Conservation (phyloP, 495 filamentous ascomycete genomes). For the Podospora fimiseda region DNA sequence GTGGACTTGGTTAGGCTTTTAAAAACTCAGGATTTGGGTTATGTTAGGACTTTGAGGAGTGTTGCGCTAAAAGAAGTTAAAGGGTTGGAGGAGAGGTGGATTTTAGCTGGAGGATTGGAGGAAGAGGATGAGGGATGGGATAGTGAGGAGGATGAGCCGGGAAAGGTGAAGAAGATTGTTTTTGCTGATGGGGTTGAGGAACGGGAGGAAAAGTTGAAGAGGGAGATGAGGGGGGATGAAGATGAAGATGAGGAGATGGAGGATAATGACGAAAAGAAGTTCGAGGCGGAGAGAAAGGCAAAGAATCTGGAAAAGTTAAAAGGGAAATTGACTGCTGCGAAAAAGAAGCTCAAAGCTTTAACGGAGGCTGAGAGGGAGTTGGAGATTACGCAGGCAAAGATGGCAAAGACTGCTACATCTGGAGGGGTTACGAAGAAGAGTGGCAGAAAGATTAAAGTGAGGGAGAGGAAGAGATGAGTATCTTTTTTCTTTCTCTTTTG, state of each 20-base stretch:
- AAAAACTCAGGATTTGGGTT: constrained; percentile 94
- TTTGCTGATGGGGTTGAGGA: constrained; percentile 37
- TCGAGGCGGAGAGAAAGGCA: constrained; percentile 43
- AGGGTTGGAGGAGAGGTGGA: constrained; percentile 38
- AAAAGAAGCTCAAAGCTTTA: constrained; percentile 65
- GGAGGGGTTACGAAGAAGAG: constrained; percentile 73
- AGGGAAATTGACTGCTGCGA: constrained; percentile 54
- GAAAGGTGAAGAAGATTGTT: constrained; percentile 38
- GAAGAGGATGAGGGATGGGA: constrained; percentile 24
- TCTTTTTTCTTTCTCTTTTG: too few species aligned
- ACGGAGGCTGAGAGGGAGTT: constrained; percentile 66
- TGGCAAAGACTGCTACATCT: constrained; percentile 66
- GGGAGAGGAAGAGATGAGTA: constrained; percentile 79
- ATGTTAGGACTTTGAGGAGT: constrained; percentile 62
- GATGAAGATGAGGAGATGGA: constrained; percentile 21
- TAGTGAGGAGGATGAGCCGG: constrained; percentile 17
- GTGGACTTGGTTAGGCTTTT: constrained; percentile 74
- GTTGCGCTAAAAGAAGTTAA: constrained; percentile 40
- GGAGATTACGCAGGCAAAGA: constrained; percentile 53
- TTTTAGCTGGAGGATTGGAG: constrained; percentile 30
- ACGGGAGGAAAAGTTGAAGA: constrained; percentile 24
- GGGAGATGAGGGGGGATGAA: constrained; percentile 41
- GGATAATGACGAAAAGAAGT: constrained; percentile 39
- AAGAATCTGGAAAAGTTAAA: constrained; percentile 35
- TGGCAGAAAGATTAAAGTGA: constrained; percentile 78